Evolutionary conservation across 1,139 yeast genomes (phyloP), one percentile per base, ranked within the genome.

Genomic region (Candida sp.): DNA sequence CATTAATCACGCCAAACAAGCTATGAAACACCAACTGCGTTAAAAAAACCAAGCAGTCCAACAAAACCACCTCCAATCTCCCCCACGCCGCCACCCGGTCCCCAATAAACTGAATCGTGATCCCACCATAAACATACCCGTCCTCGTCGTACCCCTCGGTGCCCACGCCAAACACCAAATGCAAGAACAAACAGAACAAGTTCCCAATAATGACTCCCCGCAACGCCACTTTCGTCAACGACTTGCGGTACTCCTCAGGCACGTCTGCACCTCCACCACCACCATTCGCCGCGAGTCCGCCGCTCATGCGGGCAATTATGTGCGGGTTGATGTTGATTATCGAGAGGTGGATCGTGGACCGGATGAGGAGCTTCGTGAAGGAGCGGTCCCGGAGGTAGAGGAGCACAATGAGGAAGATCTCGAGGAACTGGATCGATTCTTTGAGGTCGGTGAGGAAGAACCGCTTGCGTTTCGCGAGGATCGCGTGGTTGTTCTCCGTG

Each of bases 41-140:
- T 7, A 58, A 52, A 38, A 71, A 63, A 3, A 71, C 57, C 11
- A 65, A 34, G 3, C 63, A 32, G 52, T 77, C 81, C 28, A 65
- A 62, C 3, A 57, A 7, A 7, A 76, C 28, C 42, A 76, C 56
- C 49, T 68, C 74, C 4, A 66, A 34, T 33, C 63, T 46, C 5
- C 66, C 60, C 28, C 39, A 61, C 1, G 79, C 73, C 9, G 79
- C 73, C 9, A 63, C 50, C 40, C 70, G 55, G 51, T 77, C 81
- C 0, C 81, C 81, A 17, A 77, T 73, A 52, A 77, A 76, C 53
- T 75, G 77, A 3, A 77, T 55, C 1, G 77, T 60, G 44, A 73
- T 42, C 2, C 77, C 69, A 0, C 81, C 81, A 51, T 73, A 68
- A 11, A 73, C 59, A 44, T 57, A 63, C 2, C 58, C 58, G 26